Base-by-base conservation (phyloP, 768 basidiomycete genomes). In the Mrakia frigida region DNA sequence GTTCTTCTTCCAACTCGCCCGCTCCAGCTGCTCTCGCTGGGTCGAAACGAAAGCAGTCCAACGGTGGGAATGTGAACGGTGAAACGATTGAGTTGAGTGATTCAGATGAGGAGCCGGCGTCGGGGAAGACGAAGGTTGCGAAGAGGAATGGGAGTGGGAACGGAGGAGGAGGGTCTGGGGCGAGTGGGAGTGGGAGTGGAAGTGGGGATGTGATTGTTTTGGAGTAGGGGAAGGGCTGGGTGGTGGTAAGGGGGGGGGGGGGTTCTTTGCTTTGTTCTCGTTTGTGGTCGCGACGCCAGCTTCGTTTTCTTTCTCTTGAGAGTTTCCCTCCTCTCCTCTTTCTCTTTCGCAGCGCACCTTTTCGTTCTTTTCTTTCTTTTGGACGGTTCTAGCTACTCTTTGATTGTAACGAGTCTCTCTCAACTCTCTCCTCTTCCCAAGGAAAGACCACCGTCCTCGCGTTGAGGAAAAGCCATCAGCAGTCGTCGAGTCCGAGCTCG, bases 1-100 rank as follows among this genome's bases (percentile, higher is more conserved):
- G 14, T 33, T 33, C 37, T n/a, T 39, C 39, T 3, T 68, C 65
- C 65, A 21, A 37, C 16, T 23, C 56, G 3, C n/a, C 25, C 13
- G 7, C 56, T 2, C 9, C 56, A 25, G 56, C 56, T 11, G 23
- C 56, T 10, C 56, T 25, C n/a, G 65, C 65, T 6, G 65, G 65
- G 4, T 68, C 65, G 37, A 68, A 68, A 41, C 65, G 65, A 16
- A 68, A 68, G 7, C 35, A 68, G 65, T 68, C 65, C 3, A 68
- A 35, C 37, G 33, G 31, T 14, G 31, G n/a, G 33, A 63, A 14
- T 50, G 46, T 16, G 35, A n/a, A 16, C 65, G 39, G 18, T 16
- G 65, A 68, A 1, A 43, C 37, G 18, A 68, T 68, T 18, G 65
- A 68, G 37, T 23, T 68, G 61, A 33, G 31, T 23, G 37, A 41